Evolutionary conservation across 306 rosid species (phyloP).

Genomic region (Erythrophleum fordii): DNA sequence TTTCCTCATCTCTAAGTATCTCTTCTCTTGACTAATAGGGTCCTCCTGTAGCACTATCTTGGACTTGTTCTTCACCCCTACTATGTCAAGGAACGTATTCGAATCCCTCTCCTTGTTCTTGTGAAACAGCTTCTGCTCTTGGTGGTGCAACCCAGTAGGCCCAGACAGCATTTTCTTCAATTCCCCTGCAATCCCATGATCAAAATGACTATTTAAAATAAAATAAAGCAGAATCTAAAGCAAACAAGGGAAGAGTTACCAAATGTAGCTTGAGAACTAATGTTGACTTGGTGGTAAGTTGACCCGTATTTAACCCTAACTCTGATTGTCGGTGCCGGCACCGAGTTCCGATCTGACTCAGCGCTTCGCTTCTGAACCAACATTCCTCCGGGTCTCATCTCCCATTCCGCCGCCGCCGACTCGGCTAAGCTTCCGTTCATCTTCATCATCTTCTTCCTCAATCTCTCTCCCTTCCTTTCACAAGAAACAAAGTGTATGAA

Average conservation of each 20-base stretch:
- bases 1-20: slow-evolving; percentile 63
- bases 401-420: slow-evolving; percentile 72
- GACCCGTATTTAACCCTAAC: slow-evolving; percentile 86
- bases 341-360: slow-evolving; percentile 69
- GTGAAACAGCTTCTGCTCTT: slow-evolving; percentile 87
- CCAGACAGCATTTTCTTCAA: slow-evolving; percentile 43
- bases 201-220: too few relatives aligned
- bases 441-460: slow-evolving; percentile 68
- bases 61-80: slow-evolving; percentile 85
- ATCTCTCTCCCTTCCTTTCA: not conserved
- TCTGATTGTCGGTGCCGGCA: slow-evolving; percentile 66
- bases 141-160: slow-evolving; percentile 85
- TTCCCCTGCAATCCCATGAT: not conserved
- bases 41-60: slow-evolving; percentile 81
- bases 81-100: slow-evolving; percentile 75
- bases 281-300: slow-evolving; percentile 76
- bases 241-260: slow-evolving; percentile 48
- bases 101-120: slow-evolving; percentile 95
- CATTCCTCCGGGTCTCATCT: slow-evolving; percentile 98
- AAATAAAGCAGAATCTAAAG: not conserved
- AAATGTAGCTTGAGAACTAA: slow-evolving; percentile 84
- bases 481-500: not conserved
- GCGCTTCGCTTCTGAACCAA: slow-evolving; percentile 77
- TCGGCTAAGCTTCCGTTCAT: slow-evolving; percentile 62
- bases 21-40: slow-evolving; percentile 60